phyloP scores from a whole-genome alignment of 2,329 filamentous ascomycete species.

The Fusarium staphyleae region DNA sequence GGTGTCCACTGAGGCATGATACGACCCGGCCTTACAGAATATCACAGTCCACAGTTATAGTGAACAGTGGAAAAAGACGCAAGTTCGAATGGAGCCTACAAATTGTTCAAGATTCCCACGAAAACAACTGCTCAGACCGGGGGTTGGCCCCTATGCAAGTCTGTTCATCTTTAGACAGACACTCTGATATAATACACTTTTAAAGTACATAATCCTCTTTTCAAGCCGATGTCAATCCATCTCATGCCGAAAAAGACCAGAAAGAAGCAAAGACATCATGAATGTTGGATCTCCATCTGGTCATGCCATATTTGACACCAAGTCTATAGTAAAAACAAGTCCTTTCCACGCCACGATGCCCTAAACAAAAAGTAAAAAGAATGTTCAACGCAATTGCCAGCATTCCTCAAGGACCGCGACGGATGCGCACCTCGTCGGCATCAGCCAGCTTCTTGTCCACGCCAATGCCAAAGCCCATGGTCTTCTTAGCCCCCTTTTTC shows the following conservation, averaged over 20 bases:
- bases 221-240: slow-evolving; percentile 6
- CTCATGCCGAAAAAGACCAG: background rate
- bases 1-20: slow-evolving; percentile 52
- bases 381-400: slow-evolving; percentile 1
- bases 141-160: background rate
- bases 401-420: slow-evolving; percentile 34
- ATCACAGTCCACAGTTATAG: background rate
- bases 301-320: slow-evolving; percentile 9
- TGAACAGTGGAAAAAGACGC: background rate
- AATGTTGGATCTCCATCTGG: slow-evolving; percentile 6
- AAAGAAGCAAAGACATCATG: background rate
- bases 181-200: slow-evolving; percentile 27
- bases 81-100: background rate
- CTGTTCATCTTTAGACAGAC: background rate
- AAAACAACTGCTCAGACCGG: background rate
- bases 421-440: slow-evolving; percentile 56
- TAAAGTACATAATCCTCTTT: slow-evolving; percentile 24
- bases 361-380: background rate
- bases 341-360: slow-evolving; percentile 12
- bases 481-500: slow-evolving; percentile 66
- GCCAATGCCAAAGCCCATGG: slow-evolving; percentile 66
- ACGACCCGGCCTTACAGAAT: background rate
- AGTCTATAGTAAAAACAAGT: slow-evolving; percentile 27
- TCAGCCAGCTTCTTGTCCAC: slow-evolving; percentile 47
- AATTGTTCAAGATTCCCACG: background rate